Evolutionary conservation across 208 protist genomes (phyloP), one percentile per base, ranked within the genome.

Genomic region (Trypanosoma brucei): DNA sequence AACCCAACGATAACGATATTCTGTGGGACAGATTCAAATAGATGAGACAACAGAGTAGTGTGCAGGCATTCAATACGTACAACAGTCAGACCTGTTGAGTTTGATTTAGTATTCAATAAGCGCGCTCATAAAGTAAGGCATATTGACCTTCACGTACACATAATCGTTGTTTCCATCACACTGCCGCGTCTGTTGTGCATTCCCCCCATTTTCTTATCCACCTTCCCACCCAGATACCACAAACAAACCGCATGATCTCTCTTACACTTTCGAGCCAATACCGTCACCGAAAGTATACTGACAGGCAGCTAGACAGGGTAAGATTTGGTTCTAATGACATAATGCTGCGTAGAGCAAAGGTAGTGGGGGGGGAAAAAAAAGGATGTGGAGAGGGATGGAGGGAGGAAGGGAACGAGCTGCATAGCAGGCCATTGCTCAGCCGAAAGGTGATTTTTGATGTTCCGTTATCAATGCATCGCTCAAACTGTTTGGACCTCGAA

Each of bases 31-130:
- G 22, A 22, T 22, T 22, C 22, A 22, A 22, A 0, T 22, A 22
- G 22, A 22, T 22, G 22, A 22, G 44, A 34, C 8, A 57, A 57
- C 9, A 38, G 6, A 39, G 7, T 31, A 36, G 14, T 9, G 56
- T 5, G 39, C 13, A 34, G 39, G 30, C 2, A 9, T n/a, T 49
- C 37, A 30, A 22, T 22, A 22, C 22, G 22, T 22, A 22, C 22
- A 22, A 22, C 22, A 22, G 22, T 68, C 62, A 68, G 62, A 68
- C 62, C 62, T 68, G 62, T 68, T 68, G 62, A 68, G 62, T 68
- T 68, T 68, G 62, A 60, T 68, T 68, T 60, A 54, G 40, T 54
- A 51, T 53, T 60, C 62, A 68, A 40, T 13, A n/a, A 30, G 62
- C 54, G 62, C 54, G 62, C 51, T 35, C 62, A 60, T 44, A 22